A percentile compares a stretch with the other conserved stretches of the same genome.
These are phyloP conservation scores for Russula foetens DNA, from an alignment of 768 basidiomycete species.

Conservation along the genomic window DNA sequence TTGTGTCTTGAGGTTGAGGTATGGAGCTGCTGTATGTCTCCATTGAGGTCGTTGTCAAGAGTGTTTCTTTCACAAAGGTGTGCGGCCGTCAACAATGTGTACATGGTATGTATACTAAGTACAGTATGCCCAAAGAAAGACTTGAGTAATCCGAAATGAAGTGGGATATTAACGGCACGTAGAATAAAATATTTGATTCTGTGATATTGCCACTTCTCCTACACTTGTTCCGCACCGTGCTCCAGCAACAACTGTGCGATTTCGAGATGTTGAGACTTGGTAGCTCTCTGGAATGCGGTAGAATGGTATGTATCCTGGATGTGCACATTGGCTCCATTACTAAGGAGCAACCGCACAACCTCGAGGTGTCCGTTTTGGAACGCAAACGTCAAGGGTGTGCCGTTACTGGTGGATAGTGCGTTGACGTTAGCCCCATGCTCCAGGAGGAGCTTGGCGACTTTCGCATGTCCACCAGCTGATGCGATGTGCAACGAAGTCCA, in stretches of 20 bases:
- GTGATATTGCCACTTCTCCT: not conserved
- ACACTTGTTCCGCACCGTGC: not conserved
- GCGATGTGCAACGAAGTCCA: not conserved
- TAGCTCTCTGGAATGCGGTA: not conserved
- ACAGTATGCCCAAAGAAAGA: too few relatives aligned
- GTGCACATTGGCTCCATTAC: not conserved
- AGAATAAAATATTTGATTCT: too few relatives aligned
- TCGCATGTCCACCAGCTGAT: not conserved
- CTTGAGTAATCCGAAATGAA: too few relatives aligned
- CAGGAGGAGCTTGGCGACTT: not conserved
- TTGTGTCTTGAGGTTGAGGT: too few relatives aligned
- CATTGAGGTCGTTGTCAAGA: too few relatives aligned
- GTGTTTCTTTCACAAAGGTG: too few relatives aligned
- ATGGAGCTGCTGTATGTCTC: too few relatives aligned
- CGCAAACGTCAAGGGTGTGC: not conserved
- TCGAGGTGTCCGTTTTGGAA: not conserved
- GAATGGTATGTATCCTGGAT: too few relatives aligned
- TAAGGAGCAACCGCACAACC: not conserved
- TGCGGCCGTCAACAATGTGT: too few relatives aligned
- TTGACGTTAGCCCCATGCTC: not conserved
- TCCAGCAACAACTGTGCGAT: not conserved
- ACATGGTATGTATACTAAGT: too few relatives aligned
- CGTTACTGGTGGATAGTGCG: not conserved
- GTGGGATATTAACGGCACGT: too few relatives aligned
- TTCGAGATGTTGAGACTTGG: not conserved